These are phyloP conservation scores for Primulina huaijiensis DNA, from an alignment of 257 asterid species.

Conservation along the genomic window DNA sequence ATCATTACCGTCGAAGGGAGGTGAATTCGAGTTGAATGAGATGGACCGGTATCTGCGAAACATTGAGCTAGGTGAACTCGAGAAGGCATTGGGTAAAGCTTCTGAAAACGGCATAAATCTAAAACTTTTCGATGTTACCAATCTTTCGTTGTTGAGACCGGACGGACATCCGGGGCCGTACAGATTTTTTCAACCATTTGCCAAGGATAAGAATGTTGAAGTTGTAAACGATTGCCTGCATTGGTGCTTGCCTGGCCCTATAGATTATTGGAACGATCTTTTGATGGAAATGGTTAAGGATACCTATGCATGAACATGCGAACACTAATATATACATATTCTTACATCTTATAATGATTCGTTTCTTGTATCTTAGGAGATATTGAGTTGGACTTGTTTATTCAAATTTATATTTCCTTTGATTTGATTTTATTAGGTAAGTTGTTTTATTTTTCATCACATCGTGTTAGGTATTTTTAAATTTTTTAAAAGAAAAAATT, in stretches of 20 bases:
- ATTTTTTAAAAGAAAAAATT: too few species aligned
- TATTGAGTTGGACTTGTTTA: too few species aligned
- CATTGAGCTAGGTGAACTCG: slow-evolving; percentile 51
- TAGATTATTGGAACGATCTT: slow-evolving; percentile 84
- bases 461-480: too few species aligned
- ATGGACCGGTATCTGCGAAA: slow-evolving; percentile 39
- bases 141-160: slow-evolving; percentile 65
- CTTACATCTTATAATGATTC: not conserved
- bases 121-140: slow-evolving; percentile 51
- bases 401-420: too few species aligned
- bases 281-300: slow-evolving; percentile 55
- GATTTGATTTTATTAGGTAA: too few species aligned
- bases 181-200: slow-evolving; percentile 57
- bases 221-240: slow-evolving; percentile 70
- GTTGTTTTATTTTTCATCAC: too few species aligned
- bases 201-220: slow-evolving; percentile 33
- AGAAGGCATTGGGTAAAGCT: slow-evolving; percentile 38
- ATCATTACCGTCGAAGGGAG: slow-evolving; percentile 51
- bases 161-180: slow-evolving; percentile 91
- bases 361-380: too few species aligned
- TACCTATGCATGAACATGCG: not conserved
- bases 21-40: slow-evolving; percentile 42
- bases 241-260: slow-evolving; percentile 94
- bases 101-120: slow-evolving; percentile 47
- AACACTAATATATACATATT: not conserved